phyloP scores from a whole-genome alignment of 805 yeast genomes.

The Saccharomycopsis selenospora region DNA sequence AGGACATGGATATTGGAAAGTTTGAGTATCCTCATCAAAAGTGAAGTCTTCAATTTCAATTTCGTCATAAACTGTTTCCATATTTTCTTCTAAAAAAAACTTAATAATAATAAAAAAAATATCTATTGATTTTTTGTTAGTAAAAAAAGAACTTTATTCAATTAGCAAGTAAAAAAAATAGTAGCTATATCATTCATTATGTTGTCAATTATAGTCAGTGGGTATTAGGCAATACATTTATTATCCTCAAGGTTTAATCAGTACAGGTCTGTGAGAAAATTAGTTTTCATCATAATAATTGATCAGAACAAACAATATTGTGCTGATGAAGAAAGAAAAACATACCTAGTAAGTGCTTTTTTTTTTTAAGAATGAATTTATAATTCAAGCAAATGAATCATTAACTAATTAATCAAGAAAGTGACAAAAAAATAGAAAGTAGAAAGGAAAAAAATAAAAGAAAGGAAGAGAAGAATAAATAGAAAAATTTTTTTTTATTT shows the following conservation, averaged over 20 bases:
- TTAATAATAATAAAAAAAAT: no score
- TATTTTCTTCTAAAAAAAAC: no score
- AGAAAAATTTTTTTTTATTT: slow-evolving; percentile 1
- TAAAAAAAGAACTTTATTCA: no score
- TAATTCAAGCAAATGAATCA: background rate
- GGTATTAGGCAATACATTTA: slow-evolving; percentile 9
- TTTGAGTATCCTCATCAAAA: slow-evolving; percentile 72
- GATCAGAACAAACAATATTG: no score
- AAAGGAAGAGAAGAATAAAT: background rate
- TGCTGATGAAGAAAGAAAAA: no score
- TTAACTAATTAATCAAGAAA: background rate
- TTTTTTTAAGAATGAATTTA: no score
- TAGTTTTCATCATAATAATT: slow-evolving; percentile 27
- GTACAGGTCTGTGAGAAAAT: slow-evolving; percentile 34
- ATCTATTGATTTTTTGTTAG: no score
- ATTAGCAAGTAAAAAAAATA: no score
- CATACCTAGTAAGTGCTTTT: background rate
- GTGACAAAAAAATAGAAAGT: background rate
- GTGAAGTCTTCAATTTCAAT: slow-evolving; percentile 96
- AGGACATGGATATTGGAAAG: slow-evolving; percentile 94
- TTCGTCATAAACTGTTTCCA: slow-evolving; percentile 78
- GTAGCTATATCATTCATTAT: no score
- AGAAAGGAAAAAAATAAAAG: background rate
- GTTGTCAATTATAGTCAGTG: background rate
- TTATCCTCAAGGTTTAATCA: slow-evolving; percentile 31